Evolutionary conservation across 805 yeast species (phyloP).

Genomic region (Zygoascus biomembranicola): DNA sequence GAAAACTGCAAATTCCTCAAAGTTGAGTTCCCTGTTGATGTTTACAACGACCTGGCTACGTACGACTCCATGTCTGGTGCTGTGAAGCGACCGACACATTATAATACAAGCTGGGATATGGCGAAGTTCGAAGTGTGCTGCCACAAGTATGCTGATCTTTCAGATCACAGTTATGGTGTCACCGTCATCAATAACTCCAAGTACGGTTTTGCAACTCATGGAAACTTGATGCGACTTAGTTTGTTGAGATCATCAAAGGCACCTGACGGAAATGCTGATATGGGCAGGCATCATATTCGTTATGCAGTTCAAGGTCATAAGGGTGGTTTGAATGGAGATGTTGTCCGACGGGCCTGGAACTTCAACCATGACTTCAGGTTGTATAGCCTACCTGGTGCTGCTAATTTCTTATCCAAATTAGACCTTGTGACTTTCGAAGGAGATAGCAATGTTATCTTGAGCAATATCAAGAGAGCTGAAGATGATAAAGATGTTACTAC

Average conservation of each 20-base stretch:
- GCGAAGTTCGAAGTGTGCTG: slow-evolving; percentile 83
- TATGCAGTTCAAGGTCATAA: slow-evolving; percentile 67
- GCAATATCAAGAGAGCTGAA: slow-evolving; percentile 79
- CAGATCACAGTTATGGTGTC: slow-evolving; percentile 70
- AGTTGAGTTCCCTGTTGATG: slow-evolving; percentile 78
- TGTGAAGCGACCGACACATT: slow-evolving; percentile 76
- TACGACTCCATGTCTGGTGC: slow-evolving; percentile 81
- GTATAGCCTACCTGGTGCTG: neutral
- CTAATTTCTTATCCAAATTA: slow-evolving; percentile 8
- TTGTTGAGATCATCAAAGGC: slow-evolving; percentile 72
- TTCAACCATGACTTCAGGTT: slow-evolving; percentile 43
- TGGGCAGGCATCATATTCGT: slow-evolving; percentile 65
- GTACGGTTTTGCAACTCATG: slow-evolving; percentile 75
- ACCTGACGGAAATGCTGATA: slow-evolving; percentile 83
- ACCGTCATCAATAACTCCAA: slow-evolving; percentile 67
- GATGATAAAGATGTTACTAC: slow-evolving; percentile 46
- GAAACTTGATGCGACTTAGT: slow-evolving; percentile 68
- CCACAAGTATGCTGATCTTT: slow-evolving; percentile 74
- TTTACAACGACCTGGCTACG: slow-evolving; percentile 57
- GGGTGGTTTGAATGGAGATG: slow-evolving; percentile 47
- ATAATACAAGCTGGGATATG: slow-evolving; percentile 75
- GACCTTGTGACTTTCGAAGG: slow-evolving; percentile 33
- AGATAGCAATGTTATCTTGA: slow-evolving; percentile 52
- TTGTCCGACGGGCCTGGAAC: slow-evolving; percentile 58
- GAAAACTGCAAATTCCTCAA: slow-evolving; percentile 57